Conservation (phyloP, 106 monocot species). For the Acanthochlamys bracteata region DNA sequence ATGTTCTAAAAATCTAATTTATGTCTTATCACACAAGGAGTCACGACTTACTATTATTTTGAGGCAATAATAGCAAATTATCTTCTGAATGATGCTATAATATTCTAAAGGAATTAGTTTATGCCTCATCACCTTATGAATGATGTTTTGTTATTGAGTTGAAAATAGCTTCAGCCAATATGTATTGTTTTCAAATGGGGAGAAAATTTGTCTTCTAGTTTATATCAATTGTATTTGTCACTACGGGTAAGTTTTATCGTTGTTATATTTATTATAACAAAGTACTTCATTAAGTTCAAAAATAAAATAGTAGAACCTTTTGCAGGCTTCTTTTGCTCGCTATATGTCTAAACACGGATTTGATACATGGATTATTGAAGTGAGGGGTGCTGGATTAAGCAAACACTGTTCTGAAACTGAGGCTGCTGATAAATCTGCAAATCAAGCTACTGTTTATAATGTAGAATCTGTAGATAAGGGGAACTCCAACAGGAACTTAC, state of each 20-base stretch:
- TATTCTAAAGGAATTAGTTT: no score
- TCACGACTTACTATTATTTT: no score
- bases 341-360: constrained; percentile 95
- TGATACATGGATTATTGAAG: constrained; percentile 98
- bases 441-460: constrained; percentile 8
- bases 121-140: no score
- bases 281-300: background rate
- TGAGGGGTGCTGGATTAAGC: constrained; percentile 92
- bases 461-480: constrained; percentile 9
- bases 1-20: no score
- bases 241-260: background rate
- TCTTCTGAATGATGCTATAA: no score
- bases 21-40: no score
- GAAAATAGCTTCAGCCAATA: no score
- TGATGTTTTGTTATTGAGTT: no score
- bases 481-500: constrained; percentile 14
- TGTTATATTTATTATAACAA: background rate
- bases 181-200: no score
- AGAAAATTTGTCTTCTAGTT: no score
- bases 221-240: no score
- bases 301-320: background rate
- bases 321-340: constrained; percentile 97
- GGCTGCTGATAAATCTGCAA: constrained; percentile 12
- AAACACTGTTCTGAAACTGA: constrained; percentile 26
- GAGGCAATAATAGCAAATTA: no score